These are phyloP conservation scores for Thalassiosira mediterranea DNA, from an alignment of 352 stramenopile genomes.

Conservation along the genomic window DNA sequence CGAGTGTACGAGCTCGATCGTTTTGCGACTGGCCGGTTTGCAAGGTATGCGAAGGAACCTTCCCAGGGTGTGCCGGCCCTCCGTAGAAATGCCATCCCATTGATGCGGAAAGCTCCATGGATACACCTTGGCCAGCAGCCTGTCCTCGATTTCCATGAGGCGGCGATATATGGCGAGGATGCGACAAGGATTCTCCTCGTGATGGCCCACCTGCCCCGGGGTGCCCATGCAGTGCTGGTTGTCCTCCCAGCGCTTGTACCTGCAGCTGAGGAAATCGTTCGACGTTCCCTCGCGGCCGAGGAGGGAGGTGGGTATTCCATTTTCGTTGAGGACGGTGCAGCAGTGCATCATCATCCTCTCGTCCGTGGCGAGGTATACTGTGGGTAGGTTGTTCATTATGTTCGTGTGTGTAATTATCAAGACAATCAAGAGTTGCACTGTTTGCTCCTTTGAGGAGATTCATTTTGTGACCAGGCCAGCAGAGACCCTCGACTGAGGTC, in stretches of 20 bases:
- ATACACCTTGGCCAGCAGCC: slow-evolving; percentile 3
- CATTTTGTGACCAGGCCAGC: no score
- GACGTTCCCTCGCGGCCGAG: neutral
- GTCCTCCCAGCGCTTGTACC: neutral
- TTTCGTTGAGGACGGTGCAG: slow-evolving; percentile 4
- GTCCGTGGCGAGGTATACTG: slow-evolving; percentile 11
- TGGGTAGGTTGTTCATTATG: slow-evolving; percentile 4
- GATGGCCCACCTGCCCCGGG: no score
- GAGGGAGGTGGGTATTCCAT: slow-evolving; percentile 3
- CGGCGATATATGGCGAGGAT: slow-evolving; percentile 9
- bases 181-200: slow-evolving; percentile 12
- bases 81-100: neutral
- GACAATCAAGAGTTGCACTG: no score
- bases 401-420: no score
- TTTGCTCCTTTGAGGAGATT: no score
- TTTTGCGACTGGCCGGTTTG: slow-evolving; percentile 14
- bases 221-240: neutral
- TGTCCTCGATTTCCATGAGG: slow-evolving; percentile 6
- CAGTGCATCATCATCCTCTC: slow-evolving; percentile 11
- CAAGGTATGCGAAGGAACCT: slow-evolving; percentile 8
- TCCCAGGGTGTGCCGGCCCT: neutral
- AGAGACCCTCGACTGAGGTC: no score
- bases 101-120: neutral
- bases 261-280: neutral
- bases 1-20: slow-evolving; percentile 33